These are phyloP conservation scores for Beta lomatogona DNA, from an alignment of 179 eudicot species.

Conservation along the genomic window DNA sequence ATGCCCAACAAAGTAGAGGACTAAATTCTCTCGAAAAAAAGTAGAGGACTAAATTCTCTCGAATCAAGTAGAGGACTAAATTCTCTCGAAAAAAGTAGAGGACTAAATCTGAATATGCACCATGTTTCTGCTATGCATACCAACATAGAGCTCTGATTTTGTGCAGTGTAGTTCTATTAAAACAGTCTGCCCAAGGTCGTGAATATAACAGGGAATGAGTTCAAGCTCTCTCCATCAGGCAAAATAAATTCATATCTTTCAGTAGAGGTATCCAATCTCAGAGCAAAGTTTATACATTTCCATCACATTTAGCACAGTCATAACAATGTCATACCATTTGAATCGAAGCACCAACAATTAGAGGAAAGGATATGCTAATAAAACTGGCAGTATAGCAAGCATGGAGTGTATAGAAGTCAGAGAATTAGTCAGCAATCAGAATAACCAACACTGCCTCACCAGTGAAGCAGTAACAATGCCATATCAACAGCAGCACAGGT, in stretches of 20 bases:
- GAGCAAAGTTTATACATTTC: background rate
- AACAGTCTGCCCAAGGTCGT: no score
- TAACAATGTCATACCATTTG: background rate
- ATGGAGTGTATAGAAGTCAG: background rate
- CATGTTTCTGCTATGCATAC: no score
- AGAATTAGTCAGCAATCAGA: background rate
- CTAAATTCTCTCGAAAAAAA: background rate
- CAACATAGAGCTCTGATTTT: no score
- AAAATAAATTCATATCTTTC: no score
- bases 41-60: no score
- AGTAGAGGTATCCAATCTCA: no score
- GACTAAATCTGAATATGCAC: no score
- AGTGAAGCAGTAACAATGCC: constrained; percentile 84
- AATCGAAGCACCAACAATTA: background rate
- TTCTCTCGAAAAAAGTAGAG: no score
- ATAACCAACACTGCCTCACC: constrained; percentile 36
- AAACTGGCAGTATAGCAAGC: background rate
- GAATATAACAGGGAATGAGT: background rate
- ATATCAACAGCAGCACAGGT: constrained; percentile 95
- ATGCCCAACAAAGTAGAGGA: no score
- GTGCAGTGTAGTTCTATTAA: no score
- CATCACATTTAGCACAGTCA: background rate
- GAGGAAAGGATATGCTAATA: background rate
- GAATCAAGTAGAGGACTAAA: background rate
- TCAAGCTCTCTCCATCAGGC: background rate